Conservation (phyloP, 2,329 filamentous ascomycete genomes). For the Dactylonectria macrodidyma region DNA sequence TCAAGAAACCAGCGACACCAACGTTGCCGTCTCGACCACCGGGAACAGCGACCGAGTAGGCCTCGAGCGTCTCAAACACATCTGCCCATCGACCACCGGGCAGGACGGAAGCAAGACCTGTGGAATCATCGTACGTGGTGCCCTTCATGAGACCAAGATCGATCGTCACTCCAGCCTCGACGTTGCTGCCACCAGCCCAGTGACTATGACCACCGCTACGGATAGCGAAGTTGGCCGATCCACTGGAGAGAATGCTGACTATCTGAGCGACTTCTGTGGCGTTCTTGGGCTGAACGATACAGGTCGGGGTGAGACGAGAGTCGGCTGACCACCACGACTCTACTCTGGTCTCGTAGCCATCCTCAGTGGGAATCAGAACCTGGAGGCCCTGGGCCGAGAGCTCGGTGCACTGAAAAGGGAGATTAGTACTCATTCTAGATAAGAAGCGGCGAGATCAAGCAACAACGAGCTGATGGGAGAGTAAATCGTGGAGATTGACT, state of each 20-base stretch:
- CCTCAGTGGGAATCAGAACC: constrained; percentile 5
- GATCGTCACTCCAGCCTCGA: constrained; percentile 47
- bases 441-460: background rate
- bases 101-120: constrained; percentile 46
- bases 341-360: constrained; percentile 22
- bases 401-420: background rate
- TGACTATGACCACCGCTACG: constrained; percentile 53
- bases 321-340: constrained; percentile 44
- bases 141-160: constrained; percentile 48
- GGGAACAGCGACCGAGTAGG: constrained; percentile 56
- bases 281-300: constrained; percentile 46
- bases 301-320: constrained; percentile 46
- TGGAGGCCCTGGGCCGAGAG: background rate
- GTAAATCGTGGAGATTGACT: background rate
- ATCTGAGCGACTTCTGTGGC: constrained; percentile 45
- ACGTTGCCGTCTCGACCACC: constrained; percentile 59
- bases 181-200: constrained; percentile 47
- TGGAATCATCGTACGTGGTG: constrained; percentile 43
- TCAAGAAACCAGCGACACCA: constrained; percentile 49
- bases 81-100: constrained; percentile 60
- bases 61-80: constrained; percentile 46
- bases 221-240: constrained; percentile 47
- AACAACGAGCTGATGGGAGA: background rate
- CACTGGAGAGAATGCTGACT: constrained; percentile 30
- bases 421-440: background rate